Evolutionary conservation across 2,329 filamentous ascomycete genomes (phyloP).

Genomic region (Trematosphaeria pertusa): DNA sequence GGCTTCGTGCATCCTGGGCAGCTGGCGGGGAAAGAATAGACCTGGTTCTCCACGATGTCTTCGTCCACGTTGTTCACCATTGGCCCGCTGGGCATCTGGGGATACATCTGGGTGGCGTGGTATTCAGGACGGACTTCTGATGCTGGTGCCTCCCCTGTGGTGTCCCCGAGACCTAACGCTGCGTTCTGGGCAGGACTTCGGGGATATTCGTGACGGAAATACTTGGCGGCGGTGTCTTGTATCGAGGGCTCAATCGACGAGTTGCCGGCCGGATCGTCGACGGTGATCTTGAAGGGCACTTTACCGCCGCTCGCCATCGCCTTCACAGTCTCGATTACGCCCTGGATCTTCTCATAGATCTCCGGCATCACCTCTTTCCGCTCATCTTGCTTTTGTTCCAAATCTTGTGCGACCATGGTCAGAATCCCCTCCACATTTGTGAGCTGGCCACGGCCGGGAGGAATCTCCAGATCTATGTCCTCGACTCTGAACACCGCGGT

Average conservation of each 20-base stretch:
- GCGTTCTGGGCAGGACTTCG: conserved; percentile 88
- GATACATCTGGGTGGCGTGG: conserved; percentile 54
- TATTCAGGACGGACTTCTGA: conserved; percentile 64
- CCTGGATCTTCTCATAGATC: conserved; percentile 77
- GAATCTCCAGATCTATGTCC: conserved; percentile 92
- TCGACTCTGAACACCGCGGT: conserved; percentile 85
- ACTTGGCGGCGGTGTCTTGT: conserved; percentile 79
- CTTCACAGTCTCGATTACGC: conserved; percentile 74
- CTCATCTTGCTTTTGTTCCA: conserved; percentile 81
- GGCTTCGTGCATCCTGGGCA: conserved; percentile 89
- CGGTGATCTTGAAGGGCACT: conserved; percentile 85
- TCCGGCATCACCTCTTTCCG: conserved; percentile 81
- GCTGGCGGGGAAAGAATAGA: conserved; percentile 89
- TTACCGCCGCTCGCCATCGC: conserved; percentile 78
- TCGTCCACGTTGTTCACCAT: conserved; percentile 59
- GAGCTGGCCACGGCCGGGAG: conserved; percentile 86
- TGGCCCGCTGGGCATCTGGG: conserved; percentile 46
- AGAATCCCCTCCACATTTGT: conserved; percentile 93
- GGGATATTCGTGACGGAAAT: conserved; percentile 82
- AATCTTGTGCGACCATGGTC: conserved; percentile 76
- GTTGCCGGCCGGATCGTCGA: conserved; percentile 94
- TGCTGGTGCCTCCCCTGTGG: conserved; percentile 58
- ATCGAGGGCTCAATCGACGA: conserved; percentile 93
- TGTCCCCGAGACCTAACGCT: conserved; percentile 74
- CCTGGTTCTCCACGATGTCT: conserved; percentile 90